Base-by-base conservation (phyloP, 352 stramenopile species). In the Globisporangium sylvaticum region DNA sequence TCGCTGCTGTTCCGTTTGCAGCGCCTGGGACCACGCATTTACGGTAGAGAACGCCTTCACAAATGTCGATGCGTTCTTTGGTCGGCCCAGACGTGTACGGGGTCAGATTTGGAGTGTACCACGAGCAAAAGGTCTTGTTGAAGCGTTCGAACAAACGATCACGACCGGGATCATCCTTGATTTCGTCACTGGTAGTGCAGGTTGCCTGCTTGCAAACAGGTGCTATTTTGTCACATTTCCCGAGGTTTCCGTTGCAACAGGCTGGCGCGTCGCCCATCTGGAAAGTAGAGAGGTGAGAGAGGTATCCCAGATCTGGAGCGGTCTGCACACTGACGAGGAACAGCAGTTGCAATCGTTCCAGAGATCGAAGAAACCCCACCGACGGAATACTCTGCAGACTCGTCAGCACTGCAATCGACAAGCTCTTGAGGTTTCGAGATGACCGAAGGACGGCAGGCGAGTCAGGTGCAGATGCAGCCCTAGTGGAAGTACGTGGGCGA, bases 41-140 rank as follows among this genome's bases (percentile, higher is more conserved):
- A 4, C 37, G 52, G 10, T 62, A 67, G 15, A 62, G 34, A n/a
- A 62, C 52, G 37, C 25, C 62, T 12, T 31, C 37, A 24, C 22
- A 67, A 7, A 25, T n/a, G 50, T 67, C 62, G 31, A 54, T 31
- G 37, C 27, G 9, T 18, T 24, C 31, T 44, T 52, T 25, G 29
- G 12, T 58, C 15, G 55, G 55, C 0, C 20, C 53, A 42, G 15
- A 42, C 37, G 37, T 46, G 37, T 46, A 46, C 15, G 37, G 14
- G n/a, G 3, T 18, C 15, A 48, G 39, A 22, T 22, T 22, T 48
- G 15, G 39, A n/a, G 39, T 22, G 39, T 48, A 48, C 39, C 39
- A 48, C 39, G 39, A 48, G 39, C 39, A 48, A 5, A 48, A 48
- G 5, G 39, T 10, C 18, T 48, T n/a, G 5, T 3, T 48, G 18